Conservation (phyloP, 2,329 filamentous ascomycete genomes). For the Stylonectria norvegica region DNA sequence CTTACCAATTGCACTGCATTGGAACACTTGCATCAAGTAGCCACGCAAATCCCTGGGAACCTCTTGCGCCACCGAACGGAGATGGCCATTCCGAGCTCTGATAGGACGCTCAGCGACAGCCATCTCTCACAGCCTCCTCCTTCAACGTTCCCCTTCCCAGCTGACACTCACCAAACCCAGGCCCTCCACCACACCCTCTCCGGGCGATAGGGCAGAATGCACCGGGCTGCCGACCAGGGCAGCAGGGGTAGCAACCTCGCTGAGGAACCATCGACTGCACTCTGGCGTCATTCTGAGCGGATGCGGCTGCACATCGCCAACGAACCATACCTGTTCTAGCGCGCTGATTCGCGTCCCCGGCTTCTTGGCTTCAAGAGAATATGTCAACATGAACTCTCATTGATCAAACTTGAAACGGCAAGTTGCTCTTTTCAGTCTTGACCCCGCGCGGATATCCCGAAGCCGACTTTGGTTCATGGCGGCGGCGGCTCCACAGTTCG, state of each 20-base stretch:
- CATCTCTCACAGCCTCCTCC: conserved; percentile 22
- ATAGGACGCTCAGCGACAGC: conserved; percentile 21
- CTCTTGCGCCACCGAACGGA: conserved; percentile 19
- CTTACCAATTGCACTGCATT: not conserved
- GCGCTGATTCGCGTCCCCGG: conserved; percentile 10
- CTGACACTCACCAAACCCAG: conserved; percentile 17
- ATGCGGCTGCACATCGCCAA: conserved; percentile 13
- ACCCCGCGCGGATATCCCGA: conserved; percentile 12
- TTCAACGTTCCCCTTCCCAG: conserved; percentile 11
- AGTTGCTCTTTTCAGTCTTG: conserved; percentile 14
- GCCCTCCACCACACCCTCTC: conserved; percentile 10
- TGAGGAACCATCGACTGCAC: conserved; percentile 15
- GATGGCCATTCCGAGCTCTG: conserved; percentile 16
- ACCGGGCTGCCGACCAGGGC: conserved; percentile 5
- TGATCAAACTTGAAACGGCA: conserved; percentile 12
- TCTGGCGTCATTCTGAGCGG: conserved; percentile 22
- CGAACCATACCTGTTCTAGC: conserved; percentile 18
- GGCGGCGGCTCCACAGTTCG: not conserved
- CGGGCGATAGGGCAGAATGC: conserved; percentile 14
- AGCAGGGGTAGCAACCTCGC: conserved; percentile 4
- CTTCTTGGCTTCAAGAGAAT: conserved; percentile 3
- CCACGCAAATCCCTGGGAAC: conserved; percentile 17
- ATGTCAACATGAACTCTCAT: conserved; percentile 14
- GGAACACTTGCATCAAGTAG: conserved; percentile 20
- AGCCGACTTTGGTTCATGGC: conserved; percentile 5